Base-by-base conservation (phyloP, 768 basidiomycete species). In the Termitomyces sp. region DNA sequence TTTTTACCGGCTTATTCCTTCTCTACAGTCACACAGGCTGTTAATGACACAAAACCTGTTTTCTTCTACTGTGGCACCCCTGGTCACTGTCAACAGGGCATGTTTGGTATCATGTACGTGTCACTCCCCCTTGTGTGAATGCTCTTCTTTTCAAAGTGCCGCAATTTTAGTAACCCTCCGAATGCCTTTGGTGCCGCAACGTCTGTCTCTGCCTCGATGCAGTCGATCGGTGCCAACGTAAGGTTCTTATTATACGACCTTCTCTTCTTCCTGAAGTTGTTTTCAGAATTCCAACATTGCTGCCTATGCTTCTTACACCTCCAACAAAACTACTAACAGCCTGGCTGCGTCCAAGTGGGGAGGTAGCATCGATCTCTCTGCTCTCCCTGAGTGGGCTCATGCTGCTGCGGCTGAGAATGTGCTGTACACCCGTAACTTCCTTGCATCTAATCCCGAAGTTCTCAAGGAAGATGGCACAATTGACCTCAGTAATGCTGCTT, bases 1-100 rank as follows among this genome's bases (percentile, higher is more conserved):
- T n/a, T 16, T 18, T 44, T 20, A 49, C 37, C n/a, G 12, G 20
- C 51, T 61, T 9, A 63, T 62, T 69, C 11, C 27, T 9, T 67
- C 55, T 45, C 73, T 63, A 37, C 52, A 84, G 84, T 89, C 79
- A 81, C 79, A 48, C 83, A 87, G 73, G 78, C 81, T 57, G 82
- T 91, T 71, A 91, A 90, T 72, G 79, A 83, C 72, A 90, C 88
- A 54, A 78, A 83, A 66, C 80, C 88, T n/a, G 78, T 77, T 56
- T 91, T 80, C 82, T 90, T 78, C 83, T 87, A 85, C 78, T 93
- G 90, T 72, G 84, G 75, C 61, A 81, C 83, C 49, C 83, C 87
- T 46, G 73, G 65, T 57, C 91, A 93, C 70, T 93, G 91, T 70
- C 71, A 83, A 68, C 86, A 89, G 79, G 91, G 90, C 66, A 93